Evolutionary conservation across 352 stramenopile species (phyloP), one percentile per base, ranked within the genome.

Genomic region (Phytophthora crassamura): DNA sequence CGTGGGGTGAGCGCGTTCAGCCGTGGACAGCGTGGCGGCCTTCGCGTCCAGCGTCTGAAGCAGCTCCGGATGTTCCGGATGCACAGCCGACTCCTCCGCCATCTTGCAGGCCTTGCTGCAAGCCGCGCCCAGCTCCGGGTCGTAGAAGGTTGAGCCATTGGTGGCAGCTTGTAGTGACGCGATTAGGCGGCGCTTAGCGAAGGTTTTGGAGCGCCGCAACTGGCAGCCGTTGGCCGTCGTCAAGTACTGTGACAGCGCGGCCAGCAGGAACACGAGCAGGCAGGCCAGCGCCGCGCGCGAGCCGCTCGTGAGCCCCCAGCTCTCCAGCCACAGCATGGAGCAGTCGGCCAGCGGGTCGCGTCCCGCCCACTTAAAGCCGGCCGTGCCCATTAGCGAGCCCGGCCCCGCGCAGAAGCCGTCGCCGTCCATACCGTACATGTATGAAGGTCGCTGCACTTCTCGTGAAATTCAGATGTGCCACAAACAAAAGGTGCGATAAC

Each of bases 381-480:
- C 60, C 46, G 73, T 78, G 57, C 84, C 84, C 84, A 92, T 92
- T 41, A 65, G 69, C 49, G 87, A 84, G 55, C 82, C 84, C 14
- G 72, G 75, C 33, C 80, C 84, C 48, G 86, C 70, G 65, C 84
- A 92, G 60, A 91, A 90, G 43, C 35, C 41, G 30, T 15, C 42
- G 28, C 47, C 42, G 48, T 49, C 14, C 52, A 55, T 4, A 25
- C 3, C 22, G 22, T 25, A 3, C 22, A 25, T 25, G 22, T 25
- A 25, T 25, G 22, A 25, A 25, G 22, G 22, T 25, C 22, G 22
- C 22, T 25, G 25, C 16, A 30, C 28, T 56, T 11, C 35, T 7
- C 33, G 18, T 11, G 40, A 15, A 34, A 34, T 33, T 48, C 14
- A 7, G 8, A 16, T 33, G 41, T 16, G 38, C n/a, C 39, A n/a